These are phyloP conservation scores for Arabidopsis suecica DNA, from an alignment of 345 rosid species.

Conservation along the genomic window DNA sequence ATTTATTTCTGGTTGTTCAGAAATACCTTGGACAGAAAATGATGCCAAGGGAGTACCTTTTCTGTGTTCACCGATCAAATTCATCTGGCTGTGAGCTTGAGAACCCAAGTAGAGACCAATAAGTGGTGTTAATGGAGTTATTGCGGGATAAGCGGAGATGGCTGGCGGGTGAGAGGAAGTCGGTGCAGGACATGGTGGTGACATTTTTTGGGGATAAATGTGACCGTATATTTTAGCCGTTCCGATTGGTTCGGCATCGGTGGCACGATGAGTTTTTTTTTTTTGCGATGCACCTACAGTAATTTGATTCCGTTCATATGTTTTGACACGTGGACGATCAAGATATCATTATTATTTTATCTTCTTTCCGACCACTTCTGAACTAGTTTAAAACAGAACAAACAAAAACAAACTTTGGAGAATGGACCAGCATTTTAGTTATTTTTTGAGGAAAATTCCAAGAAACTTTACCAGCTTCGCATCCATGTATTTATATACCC, in stretches of 20 bases:
- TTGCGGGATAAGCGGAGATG: too few species aligned
- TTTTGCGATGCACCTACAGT: not conserved
- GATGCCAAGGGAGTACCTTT: not conserved
- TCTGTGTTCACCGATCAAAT: too few species aligned
- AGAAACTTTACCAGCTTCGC: not conserved
- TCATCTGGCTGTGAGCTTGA: too few species aligned
- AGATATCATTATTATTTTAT: not conserved
- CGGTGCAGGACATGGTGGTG: too few species aligned
- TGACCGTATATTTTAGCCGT: too few species aligned
- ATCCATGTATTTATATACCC: too few species aligned
- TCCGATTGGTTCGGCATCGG: constrained; percentile 28
- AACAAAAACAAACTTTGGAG: not conserved
- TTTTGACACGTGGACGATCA: not conserved
- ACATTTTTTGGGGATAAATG: too few species aligned
- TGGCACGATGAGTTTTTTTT: not conserved
- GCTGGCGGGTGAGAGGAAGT: too few species aligned
- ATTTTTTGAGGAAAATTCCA: not conserved
- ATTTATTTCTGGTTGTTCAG: too few species aligned
- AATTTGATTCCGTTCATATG: not conserved
- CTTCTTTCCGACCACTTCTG: not conserved
- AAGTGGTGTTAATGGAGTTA: too few species aligned
- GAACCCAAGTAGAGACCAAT: too few species aligned
- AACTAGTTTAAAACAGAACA: not conserved
- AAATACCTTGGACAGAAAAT: too few species aligned
- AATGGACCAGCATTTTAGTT: not conserved